Evolutionary conservation across 176 grass and related monocot genomes (phyloP).

Genomic region (Sorghum bicolor): DNA sequence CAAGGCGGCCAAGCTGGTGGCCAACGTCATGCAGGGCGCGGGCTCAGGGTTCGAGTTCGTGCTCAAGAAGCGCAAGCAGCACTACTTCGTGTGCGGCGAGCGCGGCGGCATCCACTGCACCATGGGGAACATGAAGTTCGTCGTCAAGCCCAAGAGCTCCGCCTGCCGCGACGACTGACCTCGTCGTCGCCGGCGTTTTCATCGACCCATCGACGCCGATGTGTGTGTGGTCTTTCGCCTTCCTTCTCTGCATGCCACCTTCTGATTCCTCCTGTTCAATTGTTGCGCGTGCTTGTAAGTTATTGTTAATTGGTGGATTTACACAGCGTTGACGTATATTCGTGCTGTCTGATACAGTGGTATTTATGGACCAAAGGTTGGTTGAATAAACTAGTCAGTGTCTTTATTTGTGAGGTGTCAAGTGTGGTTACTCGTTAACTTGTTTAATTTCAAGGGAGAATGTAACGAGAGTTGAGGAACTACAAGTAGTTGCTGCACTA

Average conservation of each 20-base stretch:
- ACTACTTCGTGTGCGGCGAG: conserved; percentile 95
- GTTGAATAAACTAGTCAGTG: conserved; percentile 7
- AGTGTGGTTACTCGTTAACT: neutral
- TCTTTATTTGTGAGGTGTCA: neutral
- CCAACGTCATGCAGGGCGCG: conserved; percentile 57
- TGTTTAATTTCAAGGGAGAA: neutral
- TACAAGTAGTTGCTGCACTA: neutral
- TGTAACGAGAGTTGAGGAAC: neutral
- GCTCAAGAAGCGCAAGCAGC: conserved; percentile 67
- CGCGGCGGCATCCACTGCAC: conserved; percentile 70
- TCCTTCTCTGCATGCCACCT: neutral
- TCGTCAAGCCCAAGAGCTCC: conserved; percentile 58
- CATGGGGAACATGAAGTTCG: conserved; percentile 81
- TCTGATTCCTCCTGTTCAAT: neutral
- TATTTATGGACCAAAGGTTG: neutral
- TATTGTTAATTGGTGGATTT: neutral
- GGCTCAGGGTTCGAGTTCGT: conserved; percentile 72
- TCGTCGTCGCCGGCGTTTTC: no score
- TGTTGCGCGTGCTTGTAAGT: neutral
- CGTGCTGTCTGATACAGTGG: neutral
- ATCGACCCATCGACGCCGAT: neutral
- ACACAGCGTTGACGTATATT: neutral
- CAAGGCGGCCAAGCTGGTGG: conserved; percentile 72
- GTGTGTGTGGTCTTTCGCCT: neutral
- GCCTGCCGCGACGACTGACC: conserved; percentile 38